phyloP scores from a whole-genome alignment of 2,329 filamentous ascomycete genomes.

The Aspergillus pseudoviridinutans region DNA sequence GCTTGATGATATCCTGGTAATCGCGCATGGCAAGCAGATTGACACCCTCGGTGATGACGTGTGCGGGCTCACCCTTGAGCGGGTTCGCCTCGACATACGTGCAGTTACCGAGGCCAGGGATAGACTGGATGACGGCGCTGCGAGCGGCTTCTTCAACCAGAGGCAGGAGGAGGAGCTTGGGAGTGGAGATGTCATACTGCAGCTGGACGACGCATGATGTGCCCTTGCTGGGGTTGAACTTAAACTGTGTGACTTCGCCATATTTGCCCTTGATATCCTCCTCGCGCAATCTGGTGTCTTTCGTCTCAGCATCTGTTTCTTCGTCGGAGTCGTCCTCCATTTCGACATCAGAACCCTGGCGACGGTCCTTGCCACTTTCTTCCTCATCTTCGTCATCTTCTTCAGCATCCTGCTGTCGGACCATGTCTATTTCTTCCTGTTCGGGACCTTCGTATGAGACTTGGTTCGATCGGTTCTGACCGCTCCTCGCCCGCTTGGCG shows the following conservation, averaged over 20 bases:
- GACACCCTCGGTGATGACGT: constrained; percentile 74
- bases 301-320: constrained; percentile 41
- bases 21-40: constrained; percentile 90
- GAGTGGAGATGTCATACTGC: constrained; percentile 72
- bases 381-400: constrained; percentile 52
- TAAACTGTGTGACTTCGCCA: constrained; percentile 68
- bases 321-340: constrained; percentile 33
- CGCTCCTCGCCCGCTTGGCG: constrained; percentile 56
- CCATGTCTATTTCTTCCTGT: constrained; percentile 78
- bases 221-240: constrained; percentile 71
- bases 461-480: constrained; percentile 70
- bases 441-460: constrained; percentile 91
- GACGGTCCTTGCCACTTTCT: constrained; percentile 33
- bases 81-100: constrained; percentile 61
- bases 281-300: constrained; percentile 51
- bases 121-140: constrained; percentile 80
- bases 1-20: constrained; percentile 79
- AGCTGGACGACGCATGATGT: constrained; percentile 76
- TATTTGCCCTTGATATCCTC: constrained; percentile 62
- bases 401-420: constrained; percentile 58
- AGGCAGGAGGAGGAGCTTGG: constrained; percentile 90
- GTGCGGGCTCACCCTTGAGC: constrained; percentile 46
- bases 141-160: constrained; percentile 78
- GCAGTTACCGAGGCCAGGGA: constrained; percentile 70
- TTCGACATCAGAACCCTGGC: constrained; percentile 35